A percentile compares a stretch with the other conserved stretches of the same genome.
These are phyloP conservation scores for Avena atlantica DNA, from an alignment of 176 grass and related monocot genomes.

Conservation along the genomic window DNA sequence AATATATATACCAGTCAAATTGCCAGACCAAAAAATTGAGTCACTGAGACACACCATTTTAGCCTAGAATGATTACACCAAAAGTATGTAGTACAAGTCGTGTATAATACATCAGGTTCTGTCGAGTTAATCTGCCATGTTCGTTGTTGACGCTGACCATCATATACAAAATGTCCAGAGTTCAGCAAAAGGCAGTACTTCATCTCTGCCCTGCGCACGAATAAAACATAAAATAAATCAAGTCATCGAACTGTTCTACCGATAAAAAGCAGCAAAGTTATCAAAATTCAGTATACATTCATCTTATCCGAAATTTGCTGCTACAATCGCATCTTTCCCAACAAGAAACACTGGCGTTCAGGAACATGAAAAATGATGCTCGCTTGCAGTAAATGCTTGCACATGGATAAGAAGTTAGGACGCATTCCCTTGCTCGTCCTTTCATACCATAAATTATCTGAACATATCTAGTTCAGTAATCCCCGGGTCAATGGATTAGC, in stretches of 20 bases:
- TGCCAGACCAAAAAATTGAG: neutral
- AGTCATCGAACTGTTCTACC: neutral
- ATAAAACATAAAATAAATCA: slow-evolving; percentile 2
- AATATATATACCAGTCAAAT: neutral
- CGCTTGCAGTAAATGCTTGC: neutral
- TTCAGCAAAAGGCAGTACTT: neutral
- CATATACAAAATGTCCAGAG: neutral
- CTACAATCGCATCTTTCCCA: neutral
- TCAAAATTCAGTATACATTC: neutral
- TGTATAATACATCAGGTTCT: neutral
- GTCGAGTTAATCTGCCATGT: neutral
- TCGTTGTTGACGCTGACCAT: neutral
- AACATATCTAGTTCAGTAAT: neutral
- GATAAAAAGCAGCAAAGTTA: neutral
- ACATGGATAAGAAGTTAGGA: neutral
- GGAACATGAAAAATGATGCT: neutral
- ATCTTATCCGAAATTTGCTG: neutral
- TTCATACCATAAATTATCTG: neutral
- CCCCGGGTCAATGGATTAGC: neutral
- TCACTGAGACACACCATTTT: neutral
- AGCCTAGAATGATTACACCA: slow-evolving; percentile 8
- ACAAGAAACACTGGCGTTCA: neutral
- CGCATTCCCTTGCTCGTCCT: neutral
- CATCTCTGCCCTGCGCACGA: neutral
- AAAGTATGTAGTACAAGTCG: neutral